phyloP scores from a whole-genome alignment of 1,284 basidiomycete species.

The Cutaneotrichosporon cyanovorans region DNA sequence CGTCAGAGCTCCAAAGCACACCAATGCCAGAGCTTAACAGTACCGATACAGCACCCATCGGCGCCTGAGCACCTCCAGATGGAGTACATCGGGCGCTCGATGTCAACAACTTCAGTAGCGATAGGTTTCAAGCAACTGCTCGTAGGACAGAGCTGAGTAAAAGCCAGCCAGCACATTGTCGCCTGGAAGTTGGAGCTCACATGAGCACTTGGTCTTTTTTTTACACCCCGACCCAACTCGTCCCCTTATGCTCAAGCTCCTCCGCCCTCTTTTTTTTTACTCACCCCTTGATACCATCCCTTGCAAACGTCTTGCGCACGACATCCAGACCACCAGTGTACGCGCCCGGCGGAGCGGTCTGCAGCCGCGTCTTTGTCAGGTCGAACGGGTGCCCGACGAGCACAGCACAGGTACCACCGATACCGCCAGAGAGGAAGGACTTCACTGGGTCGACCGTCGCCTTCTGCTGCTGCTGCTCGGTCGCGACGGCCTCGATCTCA shows the following conservation, averaged over 20 bases:
- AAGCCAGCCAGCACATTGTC: no score
- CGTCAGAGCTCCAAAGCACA: no score
- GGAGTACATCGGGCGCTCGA: no score
- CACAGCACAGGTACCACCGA: constrained; percentile 58
- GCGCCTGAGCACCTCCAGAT: no score
- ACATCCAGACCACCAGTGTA: constrained; percentile 94
- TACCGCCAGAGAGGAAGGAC: constrained; percentile 82
- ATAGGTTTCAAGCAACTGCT: no score
- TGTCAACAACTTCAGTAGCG: no score
- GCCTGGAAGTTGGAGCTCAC: no score
- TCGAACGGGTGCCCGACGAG: constrained; percentile 89
- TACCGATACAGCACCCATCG: background rate
- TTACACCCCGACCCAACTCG: no score
- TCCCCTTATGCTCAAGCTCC: no score
- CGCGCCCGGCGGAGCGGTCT: constrained; percentile 81
- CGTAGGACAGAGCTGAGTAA: no score
- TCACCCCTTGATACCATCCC: constrained; percentile 83
- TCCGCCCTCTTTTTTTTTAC: constrained; percentile 21
- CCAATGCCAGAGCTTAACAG: background rate
- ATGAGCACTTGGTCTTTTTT: no score
- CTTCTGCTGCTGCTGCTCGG: constrained; percentile 19
- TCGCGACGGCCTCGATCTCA: constrained; percentile 25
- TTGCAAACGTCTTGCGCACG: constrained; percentile 77
- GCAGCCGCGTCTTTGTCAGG: constrained; percentile 89
- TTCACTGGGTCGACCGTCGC: constrained; percentile 51